Percentiles rank a stretch among this genome's conserved stretches.
phyloP scores from a whole-genome alignment of 495 filamentous ascomycete species.

The Tuber indicum region DNA sequence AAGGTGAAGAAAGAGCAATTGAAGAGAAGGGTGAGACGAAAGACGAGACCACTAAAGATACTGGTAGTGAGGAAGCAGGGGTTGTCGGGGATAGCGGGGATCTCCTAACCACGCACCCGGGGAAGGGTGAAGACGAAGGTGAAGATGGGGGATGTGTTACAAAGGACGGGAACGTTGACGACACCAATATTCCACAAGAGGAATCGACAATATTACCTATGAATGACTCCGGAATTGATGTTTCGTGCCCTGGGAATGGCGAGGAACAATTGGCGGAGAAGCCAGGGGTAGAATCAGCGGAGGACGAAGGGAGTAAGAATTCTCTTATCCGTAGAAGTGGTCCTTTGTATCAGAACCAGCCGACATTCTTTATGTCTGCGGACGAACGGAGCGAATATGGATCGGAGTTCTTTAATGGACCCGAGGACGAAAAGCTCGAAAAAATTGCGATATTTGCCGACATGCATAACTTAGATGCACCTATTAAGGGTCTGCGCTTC shows the following conservation, averaged over 20 bases:
- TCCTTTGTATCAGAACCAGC: neutral
- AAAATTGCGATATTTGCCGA: neutral
- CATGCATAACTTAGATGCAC: neutral
- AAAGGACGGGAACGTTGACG: neutral
- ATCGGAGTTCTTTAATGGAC: neutral
- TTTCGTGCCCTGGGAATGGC: neutral
- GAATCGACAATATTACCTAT: slow-evolving; percentile 10
- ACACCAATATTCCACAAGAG: neutral
- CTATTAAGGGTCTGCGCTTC: neutral
- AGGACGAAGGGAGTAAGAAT: no score
- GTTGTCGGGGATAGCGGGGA: neutral
- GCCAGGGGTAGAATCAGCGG: neutral
- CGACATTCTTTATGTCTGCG: neutral
- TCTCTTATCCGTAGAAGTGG: neutral
- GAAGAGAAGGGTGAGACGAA: neutral
- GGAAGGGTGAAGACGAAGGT: neutral
- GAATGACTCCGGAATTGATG: slow-evolving; percentile 2
- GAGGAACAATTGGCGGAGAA: neutral
- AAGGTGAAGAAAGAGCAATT: neutral
- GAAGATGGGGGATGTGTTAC: neutral
- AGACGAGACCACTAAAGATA: neutral
- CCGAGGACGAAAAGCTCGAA: neutral
- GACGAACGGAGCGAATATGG: neutral
- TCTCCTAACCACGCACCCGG: neutral
- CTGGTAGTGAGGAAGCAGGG: neutral